phyloP scores from a whole-genome alignment of 2,329 filamentous ascomycete species.

The Microdochium nivale region DNA sequence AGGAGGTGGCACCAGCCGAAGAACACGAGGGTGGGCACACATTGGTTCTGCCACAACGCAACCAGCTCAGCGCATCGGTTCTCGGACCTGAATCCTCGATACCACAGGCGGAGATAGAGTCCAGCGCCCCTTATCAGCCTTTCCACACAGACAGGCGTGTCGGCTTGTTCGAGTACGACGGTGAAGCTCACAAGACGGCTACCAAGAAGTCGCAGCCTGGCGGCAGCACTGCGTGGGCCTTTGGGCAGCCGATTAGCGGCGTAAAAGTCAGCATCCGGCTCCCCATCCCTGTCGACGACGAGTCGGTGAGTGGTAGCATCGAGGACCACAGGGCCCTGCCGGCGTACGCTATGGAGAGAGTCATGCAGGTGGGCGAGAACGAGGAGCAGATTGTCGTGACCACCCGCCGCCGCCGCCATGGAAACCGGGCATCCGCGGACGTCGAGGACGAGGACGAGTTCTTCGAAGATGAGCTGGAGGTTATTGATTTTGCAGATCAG shows the following conservation, averaged over 20 bases:
- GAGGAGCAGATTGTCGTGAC: constrained; percentile 77
- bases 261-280: constrained; percentile 46
- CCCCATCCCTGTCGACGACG: constrained; percentile 38
- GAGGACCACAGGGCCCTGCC: constrained; percentile 52
- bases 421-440: constrained; percentile 33
- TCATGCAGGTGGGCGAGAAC: constrained; percentile 48
- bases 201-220: constrained; percentile 9
- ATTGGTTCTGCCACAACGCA: constrained; percentile 33
- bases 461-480: constrained; percentile 88
- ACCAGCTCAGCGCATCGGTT: constrained; percentile 26
- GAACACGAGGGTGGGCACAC: constrained; percentile 47
- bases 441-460: constrained; percentile 61
- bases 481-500: constrained; percentile 77
- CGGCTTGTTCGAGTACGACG: constrained; percentile 57
- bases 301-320: constrained; percentile 33
- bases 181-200: constrained; percentile 5
- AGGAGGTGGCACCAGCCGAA: constrained; percentile 37
- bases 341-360: constrained; percentile 55
- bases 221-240: constrained; percentile 39
- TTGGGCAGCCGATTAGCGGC: constrained; percentile 45
- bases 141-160: constrained; percentile 90
- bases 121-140: constrained; percentile 88
- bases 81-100: constrained; percentile 53
- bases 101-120: constrained; percentile 81
- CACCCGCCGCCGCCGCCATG: constrained; percentile 60